Evolutionary conservation across 2,329 filamentous ascomycete genomes (phyloP).

Genomic region (Pseudogymnoascus sp.): DNA sequence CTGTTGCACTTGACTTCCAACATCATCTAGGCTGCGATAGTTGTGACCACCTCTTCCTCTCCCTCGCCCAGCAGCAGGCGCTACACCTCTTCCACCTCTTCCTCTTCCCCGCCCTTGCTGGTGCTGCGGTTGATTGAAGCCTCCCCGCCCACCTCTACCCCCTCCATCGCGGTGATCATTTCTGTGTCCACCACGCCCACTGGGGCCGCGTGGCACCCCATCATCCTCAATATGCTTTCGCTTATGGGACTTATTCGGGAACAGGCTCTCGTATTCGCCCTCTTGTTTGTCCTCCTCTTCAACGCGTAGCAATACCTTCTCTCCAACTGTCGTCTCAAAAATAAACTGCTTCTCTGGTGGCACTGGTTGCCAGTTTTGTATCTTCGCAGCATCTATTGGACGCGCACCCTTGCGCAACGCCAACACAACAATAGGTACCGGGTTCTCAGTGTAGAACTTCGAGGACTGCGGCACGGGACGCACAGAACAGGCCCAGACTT

Average conservation of each 20-base stretch:
- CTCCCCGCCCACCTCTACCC: slow-evolving; percentile 31
- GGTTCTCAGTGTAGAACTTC: slow-evolving; percentile 70
- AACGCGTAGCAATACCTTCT: slow-evolving; percentile 76
- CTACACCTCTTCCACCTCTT: slow-evolving; percentile 29
- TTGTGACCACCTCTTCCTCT: slow-evolving; percentile 40
- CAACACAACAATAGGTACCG: slow-evolving; percentile 70
- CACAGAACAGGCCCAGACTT: slow-evolving; percentile 78
- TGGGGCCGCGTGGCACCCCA: slow-evolving; percentile 29
- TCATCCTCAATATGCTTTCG: slow-evolving; percentile 54
- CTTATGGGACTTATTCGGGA: slow-evolving; percentile 51
- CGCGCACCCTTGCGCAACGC: slow-evolving; percentile 67
- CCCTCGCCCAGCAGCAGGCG: slow-evolving; percentile 30
- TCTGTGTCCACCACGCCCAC: slow-evolving; percentile 26
- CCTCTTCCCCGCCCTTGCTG: slow-evolving; percentile 15
- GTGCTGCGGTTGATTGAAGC: slow-evolving; percentile 8
- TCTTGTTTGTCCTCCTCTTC: slow-evolving; percentile 60
- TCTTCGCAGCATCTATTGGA: slow-evolving; percentile 71
- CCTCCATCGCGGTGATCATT: slow-evolving; percentile 25
- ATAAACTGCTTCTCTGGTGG: slow-evolving; percentile 59
- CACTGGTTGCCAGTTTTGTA: slow-evolving; percentile 75
- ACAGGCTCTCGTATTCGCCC: slow-evolving; percentile 54
- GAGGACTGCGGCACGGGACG: slow-evolving; percentile 60
- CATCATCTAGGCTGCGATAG: slow-evolving; percentile 62
- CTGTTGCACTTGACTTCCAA: slow-evolving; percentile 30
- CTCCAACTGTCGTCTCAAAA: slow-evolving; percentile 76